Percentiles rank a stretch among this genome's conserved stretches.
Conservation (phyloP, 345 rosid species). For the Hypericum androsaemum region DNA sequence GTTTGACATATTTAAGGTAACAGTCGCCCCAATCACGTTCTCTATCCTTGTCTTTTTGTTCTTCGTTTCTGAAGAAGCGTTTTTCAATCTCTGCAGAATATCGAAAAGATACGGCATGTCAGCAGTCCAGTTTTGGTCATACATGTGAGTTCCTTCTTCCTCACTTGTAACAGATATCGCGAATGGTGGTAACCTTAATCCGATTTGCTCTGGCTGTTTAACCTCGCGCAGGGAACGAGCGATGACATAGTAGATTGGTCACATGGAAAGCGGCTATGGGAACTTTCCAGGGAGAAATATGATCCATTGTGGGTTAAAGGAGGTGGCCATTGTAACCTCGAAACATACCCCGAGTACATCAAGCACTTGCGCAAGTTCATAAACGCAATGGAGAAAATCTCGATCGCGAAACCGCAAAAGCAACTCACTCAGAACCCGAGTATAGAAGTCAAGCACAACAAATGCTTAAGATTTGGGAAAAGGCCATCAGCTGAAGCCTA, state of each 20-base stretch:
- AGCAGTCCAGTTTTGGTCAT: conserved; percentile 82
- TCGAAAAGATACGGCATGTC: conserved; percentile 90
- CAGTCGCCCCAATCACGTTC: neutral
- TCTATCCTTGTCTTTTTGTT: conserved; percentile 1
- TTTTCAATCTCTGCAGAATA: conserved; percentile 52
- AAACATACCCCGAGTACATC: conserved; percentile 86
- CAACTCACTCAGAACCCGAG: conserved; percentile 43
- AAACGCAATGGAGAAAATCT: conserved; percentile 84
- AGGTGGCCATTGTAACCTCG: conserved; percentile 98
- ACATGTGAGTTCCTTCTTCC: conserved; percentile 57
- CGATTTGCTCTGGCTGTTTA: neutral
- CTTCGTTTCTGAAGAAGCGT: conserved; percentile 5
- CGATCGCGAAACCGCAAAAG: conserved; percentile 38
- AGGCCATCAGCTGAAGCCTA: conserved; percentile 18
- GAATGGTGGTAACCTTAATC: neutral
- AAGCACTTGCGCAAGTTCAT: conserved; percentile 72
- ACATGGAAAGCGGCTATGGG: conserved; percentile 92
- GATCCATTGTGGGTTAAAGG: conserved; percentile 96
- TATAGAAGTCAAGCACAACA: conserved; percentile 51
- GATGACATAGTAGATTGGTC: conserved; percentile 87
- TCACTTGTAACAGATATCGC: neutral
- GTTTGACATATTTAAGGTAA: conserved; percentile 88
- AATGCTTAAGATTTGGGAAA: conserved; percentile 33
- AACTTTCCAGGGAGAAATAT: conserved; percentile 74
- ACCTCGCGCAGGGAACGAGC: conserved; percentile 63